Evolutionary conservation across 805 yeast genomes (phyloP), one percentile per base, ranked within the genome.

Genomic region (Vanderwaltozyma tropicalis): DNA sequence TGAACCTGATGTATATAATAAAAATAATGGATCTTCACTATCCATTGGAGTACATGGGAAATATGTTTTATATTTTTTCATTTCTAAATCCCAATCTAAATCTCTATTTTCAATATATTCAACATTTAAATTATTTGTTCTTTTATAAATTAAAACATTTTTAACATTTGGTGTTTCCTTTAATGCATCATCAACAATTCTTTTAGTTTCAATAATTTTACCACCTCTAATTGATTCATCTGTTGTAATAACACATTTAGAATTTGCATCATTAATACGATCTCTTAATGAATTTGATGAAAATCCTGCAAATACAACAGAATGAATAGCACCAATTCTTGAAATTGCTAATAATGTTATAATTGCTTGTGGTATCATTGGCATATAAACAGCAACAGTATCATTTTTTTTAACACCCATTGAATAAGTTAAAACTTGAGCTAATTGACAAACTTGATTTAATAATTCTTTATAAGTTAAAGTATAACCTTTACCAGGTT

Each of bases 141-240:
- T 71, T 60, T 75, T 74, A 65, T 64, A 80, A 29, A 83, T 92
- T 43, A 83, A 61, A 26, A 81, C 88, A 48, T 79, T 73, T 44
- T 65, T 65, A 41, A 83, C 88, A 32, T 71, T 63, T 11, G 87
- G 84, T 55, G 84, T 74, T 44, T 68, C 67, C 39, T 64, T 63
- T 48, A 82, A 67, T 17, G 89, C 92, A 46, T 82, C 92, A 59
- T 83, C 94, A 48, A 81, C 85, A 47, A 83, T 78, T 59, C 78
- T 78, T 66, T 83, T 83, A 44, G 86, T 81, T 62, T 81, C 78
- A 47, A 81, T 78, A 49, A 78, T 76, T 62, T 77, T 81, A 40
- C 89, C 88, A 52, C 92, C 94, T 64, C 94, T 73, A 58, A 74
- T 74, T 44, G 84, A 79, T 62, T 83, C 92, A 64, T 83, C 92